A percentile compares a stretch with the other conserved stretches of the same genome.
These are phyloP conservation scores for Begonia masoniana DNA, from an alignment of 306 rosid genomes.

Conservation along the genomic window DNA sequence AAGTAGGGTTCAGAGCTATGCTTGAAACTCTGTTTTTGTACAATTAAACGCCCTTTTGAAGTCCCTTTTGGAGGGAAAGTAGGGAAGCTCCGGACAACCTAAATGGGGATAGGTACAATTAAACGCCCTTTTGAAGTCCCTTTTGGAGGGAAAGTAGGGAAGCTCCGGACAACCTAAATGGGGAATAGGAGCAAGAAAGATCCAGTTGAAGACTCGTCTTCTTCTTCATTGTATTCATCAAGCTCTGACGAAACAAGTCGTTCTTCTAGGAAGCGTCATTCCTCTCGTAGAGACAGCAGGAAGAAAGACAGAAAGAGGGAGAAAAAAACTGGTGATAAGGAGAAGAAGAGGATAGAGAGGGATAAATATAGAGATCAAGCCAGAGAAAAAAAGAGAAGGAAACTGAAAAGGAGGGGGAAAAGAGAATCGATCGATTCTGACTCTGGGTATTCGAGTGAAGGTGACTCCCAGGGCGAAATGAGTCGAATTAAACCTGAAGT, in stretches of 20 bases:
- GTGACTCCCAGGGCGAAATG: conserved; percentile 20
- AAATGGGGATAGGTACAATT: conserved; percentile 28
- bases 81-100: not conserved
- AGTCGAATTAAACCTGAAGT: conserved; percentile 31
- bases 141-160: too few relatives aligned
- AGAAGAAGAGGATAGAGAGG: conserved; percentile 29
- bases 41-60: too few relatives aligned
- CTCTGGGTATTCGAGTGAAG: conserved; percentile 15
- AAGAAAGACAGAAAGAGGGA: conserved; percentile 37
- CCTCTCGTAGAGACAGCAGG: conserved; percentile 31
- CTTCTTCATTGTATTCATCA: conserved; percentile 30
- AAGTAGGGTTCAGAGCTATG: too few relatives aligned
- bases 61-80: too few relatives aligned
- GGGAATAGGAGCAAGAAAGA: conserved; percentile 37
- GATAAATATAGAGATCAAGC: conserved; percentile 20
- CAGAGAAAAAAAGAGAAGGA: conserved; percentile 28
- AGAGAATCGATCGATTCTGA: conserved; percentile 25
- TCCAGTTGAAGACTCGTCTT: conserved; percentile 20
- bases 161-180: conserved; percentile 12
- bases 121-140: too few relatives aligned
- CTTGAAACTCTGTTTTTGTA: too few relatives aligned
- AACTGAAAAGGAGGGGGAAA: conserved; percentile 19
- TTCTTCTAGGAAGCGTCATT: conserved; percentile 35
- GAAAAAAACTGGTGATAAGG: conserved; percentile 27
- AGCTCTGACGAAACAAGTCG: conserved; percentile 36